Conservation (phyloP, 306 rosid genomes). For the Gastrolobium bilobum region DNA sequence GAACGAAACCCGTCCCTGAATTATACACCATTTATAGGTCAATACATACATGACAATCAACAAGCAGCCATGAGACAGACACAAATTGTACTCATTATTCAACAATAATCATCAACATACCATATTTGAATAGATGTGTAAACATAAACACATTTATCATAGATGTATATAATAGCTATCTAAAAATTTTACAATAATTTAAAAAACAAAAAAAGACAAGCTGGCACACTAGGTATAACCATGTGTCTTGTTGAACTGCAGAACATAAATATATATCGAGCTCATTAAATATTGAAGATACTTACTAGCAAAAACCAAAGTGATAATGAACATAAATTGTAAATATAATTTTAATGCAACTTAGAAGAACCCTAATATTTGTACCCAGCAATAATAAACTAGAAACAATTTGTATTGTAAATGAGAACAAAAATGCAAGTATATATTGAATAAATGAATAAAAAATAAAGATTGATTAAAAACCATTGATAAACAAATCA, state of each 20-base stretch:
- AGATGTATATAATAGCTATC: neutral
- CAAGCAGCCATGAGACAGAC: constrained; percentile 37
- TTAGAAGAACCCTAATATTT: neutral
- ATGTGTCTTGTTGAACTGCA: constrained; percentile 7
- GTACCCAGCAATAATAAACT: neutral
- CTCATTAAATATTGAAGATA: constrained; percentile 29
- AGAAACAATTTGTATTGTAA: neutral
- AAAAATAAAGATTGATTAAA: constrained; percentile 11
- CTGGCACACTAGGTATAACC: neutral
- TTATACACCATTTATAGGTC: constrained; percentile 42
- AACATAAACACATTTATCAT: constrained; percentile 13
- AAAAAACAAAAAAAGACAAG: constrained; percentile 23
- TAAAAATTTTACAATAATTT: neutral
- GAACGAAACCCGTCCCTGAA: constrained; percentile 94
- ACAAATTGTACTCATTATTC: constrained; percentile 18
- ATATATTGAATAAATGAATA: neutral
- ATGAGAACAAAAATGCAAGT: constrained; percentile 19
- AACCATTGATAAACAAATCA: neutral
- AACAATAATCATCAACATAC: constrained; percentile 32
- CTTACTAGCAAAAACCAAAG: constrained; percentile 18
- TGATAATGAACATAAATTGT: constrained; percentile 3
- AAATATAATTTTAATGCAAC: constrained; percentile 3
- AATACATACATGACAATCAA: constrained; percentile 46
- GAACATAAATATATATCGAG: constrained; percentile 23
- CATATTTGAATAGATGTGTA: constrained; percentile 39